phyloP scores from a whole-genome alignment of 306 rosid genomes.

The Argentina anserina region DNA sequence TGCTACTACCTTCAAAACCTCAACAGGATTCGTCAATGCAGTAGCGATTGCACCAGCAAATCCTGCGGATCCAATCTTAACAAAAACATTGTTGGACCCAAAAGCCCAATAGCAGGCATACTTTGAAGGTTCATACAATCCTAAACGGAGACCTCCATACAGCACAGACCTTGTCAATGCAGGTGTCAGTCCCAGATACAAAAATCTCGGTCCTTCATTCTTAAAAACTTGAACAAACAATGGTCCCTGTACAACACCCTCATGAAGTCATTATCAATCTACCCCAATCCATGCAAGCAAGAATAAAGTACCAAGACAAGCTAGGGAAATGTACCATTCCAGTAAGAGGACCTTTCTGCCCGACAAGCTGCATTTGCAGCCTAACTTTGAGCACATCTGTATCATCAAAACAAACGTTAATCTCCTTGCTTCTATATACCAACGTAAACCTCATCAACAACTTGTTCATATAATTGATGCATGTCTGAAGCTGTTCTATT shows the following conservation, averaged over 20 bases:
- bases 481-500: neutral
- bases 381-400: constrained; percentile 96
- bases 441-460: neutral
- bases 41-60: constrained; percentile 82
- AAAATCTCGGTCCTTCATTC: constrained; percentile 81
- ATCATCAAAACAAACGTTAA: constrained; percentile 25
- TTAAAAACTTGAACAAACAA: constrained; percentile 50
- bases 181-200: constrained; percentile 84
- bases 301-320: constrained; percentile 17
- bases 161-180: constrained; percentile 83
- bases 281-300: constrained; percentile 27
- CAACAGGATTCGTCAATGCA: constrained; percentile 84
- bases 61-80: constrained; percentile 80
- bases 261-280: neutral
- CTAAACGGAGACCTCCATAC: constrained; percentile 96
- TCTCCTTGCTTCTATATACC: neutral
- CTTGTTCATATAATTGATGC: neutral
- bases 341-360: constrained; percentile 81
- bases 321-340: constrained; percentile 72
- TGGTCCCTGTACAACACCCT: constrained; percentile 54
- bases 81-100: constrained; percentile 72
- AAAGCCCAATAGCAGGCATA: constrained; percentile 73
- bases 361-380: constrained; percentile 97
- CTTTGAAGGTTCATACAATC: constrained; percentile 94
- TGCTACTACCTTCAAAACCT: constrained; percentile 76